A percentile compares a stretch with the other conserved stretches of the same genome.
Evolutionary conservation across 805 yeast genomes (phyloP).

Genomic region (Saccharomycopsis amapae): DNA sequence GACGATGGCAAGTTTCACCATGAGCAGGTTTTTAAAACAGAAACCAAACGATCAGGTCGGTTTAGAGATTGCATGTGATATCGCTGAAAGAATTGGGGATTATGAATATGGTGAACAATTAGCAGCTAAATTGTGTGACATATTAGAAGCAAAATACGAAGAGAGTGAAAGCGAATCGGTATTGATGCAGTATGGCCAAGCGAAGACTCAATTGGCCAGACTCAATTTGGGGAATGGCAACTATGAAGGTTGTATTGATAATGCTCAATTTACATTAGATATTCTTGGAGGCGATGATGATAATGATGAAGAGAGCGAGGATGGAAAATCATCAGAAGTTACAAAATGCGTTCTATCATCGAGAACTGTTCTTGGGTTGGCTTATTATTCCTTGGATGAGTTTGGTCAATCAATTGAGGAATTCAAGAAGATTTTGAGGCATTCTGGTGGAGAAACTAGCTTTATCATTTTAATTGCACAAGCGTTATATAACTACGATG

Average conservation of each 20-base stretch:
- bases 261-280: conserved; percentile 49
- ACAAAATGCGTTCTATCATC: conserved; percentile 43
- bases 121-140: conserved; percentile 38
- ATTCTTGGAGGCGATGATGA: conserved; percentile 37
- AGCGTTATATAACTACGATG: conserved; percentile 68
- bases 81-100: conserved; percentile 65
- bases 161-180: conserved; percentile 40
- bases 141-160: conserved; percentile 54
- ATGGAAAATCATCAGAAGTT: conserved; percentile 9
- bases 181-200: conserved; percentile 45
- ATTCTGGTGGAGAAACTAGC: conserved; percentile 40
- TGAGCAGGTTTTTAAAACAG: conserved; percentile 55
- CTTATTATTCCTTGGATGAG: conserved; percentile 54
- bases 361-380: conserved; percentile 63
- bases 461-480: conserved; percentile 72
- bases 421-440: conserved; percentile 54
- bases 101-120: conserved; percentile 46
- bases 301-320: conserved; percentile 25
- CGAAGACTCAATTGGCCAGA: conserved; percentile 69
- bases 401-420: conserved; percentile 61
- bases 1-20: conserved; percentile 59
- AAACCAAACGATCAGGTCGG: conserved; percentile 54
- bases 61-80: conserved; percentile 43
- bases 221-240: conserved; percentile 53
- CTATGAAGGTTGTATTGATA: conserved; percentile 52